Conservation (phyloP, 257 asterid species). For the Fraxinus americana region DNA sequence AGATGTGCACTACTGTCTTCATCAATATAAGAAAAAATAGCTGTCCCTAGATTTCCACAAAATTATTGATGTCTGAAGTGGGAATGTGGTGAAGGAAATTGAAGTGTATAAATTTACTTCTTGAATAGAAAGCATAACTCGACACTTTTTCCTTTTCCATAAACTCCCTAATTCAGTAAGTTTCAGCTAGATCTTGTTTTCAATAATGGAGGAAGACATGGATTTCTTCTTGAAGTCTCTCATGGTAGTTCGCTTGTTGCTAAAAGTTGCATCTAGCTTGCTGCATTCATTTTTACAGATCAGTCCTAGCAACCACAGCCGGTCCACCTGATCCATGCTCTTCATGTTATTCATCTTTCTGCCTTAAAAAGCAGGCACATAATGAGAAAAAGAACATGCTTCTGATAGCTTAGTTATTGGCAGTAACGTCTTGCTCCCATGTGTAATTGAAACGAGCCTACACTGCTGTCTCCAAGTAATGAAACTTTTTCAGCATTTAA, state of each 20-base stretch:
- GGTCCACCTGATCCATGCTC: background rate
- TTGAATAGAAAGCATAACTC: background rate
- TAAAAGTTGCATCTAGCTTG: background rate
- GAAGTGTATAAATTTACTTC: background rate
- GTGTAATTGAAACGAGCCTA: background rate
- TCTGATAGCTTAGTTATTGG: background rate
- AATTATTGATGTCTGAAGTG: background rate
- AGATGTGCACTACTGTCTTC: background rate
- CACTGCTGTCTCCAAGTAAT: background rate
- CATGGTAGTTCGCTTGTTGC: background rate
- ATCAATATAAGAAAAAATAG: background rate
- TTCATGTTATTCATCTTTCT: background rate
- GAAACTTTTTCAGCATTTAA: background rate
- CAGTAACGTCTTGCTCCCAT: background rate
- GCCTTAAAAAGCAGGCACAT: background rate
- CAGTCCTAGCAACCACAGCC: background rate
- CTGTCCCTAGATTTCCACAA: background rate
- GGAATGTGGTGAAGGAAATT: background rate
- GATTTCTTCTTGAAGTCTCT: constrained; percentile 3
- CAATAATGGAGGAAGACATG: background rate
- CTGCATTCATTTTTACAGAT: background rate
- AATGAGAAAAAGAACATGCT: constrained; percentile 1
- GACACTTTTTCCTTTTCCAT: background rate
- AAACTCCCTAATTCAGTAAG: background rate
- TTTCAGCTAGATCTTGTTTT: background rate